Evolutionary conservation across 306 rosid genomes (phyloP).

Genomic region (Benincasa hispida): DNA sequence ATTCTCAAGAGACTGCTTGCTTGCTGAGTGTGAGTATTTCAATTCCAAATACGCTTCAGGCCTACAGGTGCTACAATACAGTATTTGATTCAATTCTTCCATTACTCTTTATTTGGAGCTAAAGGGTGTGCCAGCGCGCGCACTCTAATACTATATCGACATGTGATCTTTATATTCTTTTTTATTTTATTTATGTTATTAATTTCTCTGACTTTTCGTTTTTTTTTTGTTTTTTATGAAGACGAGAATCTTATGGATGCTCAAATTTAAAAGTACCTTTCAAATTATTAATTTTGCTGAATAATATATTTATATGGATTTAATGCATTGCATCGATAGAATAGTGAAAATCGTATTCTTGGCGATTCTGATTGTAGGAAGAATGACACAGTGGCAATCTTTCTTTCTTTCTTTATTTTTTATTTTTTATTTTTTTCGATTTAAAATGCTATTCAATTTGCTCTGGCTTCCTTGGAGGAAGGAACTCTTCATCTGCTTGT

Average conservation of each 20-base stretch:
- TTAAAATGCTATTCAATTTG: background rate
- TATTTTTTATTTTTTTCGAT: background rate
- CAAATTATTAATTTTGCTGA: background rate
- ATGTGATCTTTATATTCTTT: background rate
- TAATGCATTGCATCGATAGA: background rate
- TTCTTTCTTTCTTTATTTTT: too few species aligned
- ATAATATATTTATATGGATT: background rate
- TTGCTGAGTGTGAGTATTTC: slow-evolving; percentile 70
- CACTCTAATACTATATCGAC: background rate
- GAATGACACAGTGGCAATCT: background rate
- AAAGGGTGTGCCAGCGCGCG: background rate
- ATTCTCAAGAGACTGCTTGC: slow-evolving; percentile 89
- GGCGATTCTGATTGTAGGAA: background rate
- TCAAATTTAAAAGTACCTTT: background rate
- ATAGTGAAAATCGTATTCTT: background rate
- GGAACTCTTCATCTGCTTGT: background rate
- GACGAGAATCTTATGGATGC: background rate
- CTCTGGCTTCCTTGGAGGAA: background rate
- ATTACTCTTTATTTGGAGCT: background rate
- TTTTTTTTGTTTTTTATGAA: background rate
- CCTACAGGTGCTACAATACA: background rate
- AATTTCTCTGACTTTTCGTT: background rate
- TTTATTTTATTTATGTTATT: background rate
- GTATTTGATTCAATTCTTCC: background rate
- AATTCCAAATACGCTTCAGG: background rate